Evolutionary conservation across 164 flowering plant genomes (phyloP).

Genomic region (Magnolia officinalis): DNA sequence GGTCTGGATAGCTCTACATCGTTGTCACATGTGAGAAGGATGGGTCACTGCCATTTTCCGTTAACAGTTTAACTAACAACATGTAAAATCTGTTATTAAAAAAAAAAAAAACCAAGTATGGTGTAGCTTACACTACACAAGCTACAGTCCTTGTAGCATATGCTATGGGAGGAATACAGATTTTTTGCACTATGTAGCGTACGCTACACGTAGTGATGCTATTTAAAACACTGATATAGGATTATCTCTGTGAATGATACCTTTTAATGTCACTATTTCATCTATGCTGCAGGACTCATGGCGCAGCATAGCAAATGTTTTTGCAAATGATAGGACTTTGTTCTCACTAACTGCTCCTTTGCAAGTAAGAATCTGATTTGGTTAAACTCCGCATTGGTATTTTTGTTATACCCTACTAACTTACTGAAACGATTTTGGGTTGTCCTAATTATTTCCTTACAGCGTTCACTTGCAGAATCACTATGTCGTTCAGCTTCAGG

Average conservation of each 20-base stretch:
- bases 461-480: constrained; percentile 89
- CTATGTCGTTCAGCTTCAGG: constrained; percentile 77
- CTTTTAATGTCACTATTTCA: background rate
- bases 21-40: too few relatives aligned
- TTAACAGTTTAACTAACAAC: too few relatives aligned
- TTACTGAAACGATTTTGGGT: background rate
- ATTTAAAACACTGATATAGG: background rate
- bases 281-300: constrained; percentile 69
- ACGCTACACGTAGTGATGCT: too few relatives aligned
- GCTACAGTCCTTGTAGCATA: too few relatives aligned
- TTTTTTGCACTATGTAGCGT: too few relatives aligned
- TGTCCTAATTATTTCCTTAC: constrained; percentile 14
- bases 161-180: too few relatives aligned
- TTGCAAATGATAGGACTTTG: constrained; percentile 57
- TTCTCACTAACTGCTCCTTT: constrained; percentile 54
- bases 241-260: background rate
- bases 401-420: background rate
- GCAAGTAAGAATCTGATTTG: constrained; percentile 50
- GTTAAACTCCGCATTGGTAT: background rate
- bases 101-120: too few relatives aligned
- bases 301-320: constrained; percentile 69
- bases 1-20: too few relatives aligned
- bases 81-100: too few relatives aligned
- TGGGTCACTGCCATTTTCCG: too few relatives aligned
- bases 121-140: too few relatives aligned